Evolutionary conservation across 2,329 filamentous ascomycete genomes (phyloP), one percentile per base, ranked within the genome.

Genomic region (Xylaria sp.): DNA sequence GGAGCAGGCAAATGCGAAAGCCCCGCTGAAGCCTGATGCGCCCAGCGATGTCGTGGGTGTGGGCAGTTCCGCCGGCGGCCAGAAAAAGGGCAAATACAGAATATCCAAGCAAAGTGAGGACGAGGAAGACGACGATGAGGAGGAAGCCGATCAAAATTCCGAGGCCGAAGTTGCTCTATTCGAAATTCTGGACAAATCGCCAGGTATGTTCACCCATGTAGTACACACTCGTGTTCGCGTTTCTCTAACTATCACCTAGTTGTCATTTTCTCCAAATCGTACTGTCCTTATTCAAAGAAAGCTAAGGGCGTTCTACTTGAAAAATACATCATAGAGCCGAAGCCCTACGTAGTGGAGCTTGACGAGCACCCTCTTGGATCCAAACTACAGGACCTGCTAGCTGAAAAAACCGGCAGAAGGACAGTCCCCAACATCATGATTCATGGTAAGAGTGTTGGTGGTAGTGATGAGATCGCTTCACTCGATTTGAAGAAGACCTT

Each of bases 371-470:
- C 89, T 0, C 85, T 97, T 13, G 96, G 95, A 44, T 77, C 82
- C 1, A 82, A 88, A 65, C 82, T 99, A 51, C 96, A 99, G 81
- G 87, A 86, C 10, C 86, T 89, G 20, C 84, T 99, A 10, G 86
- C 81, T 18, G 87, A 90, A 69, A 91, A 88, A 78, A 98, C 96
- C 0, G 92, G 92, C 54, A 88, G 95, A 59, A 86, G 84, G 69
- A 99, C 96, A 0, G 96, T 99, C 0, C 96, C 96, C 18, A 99
- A 99, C 78, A 87, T 98, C 44, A 86, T 99, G 74, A 86, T 99
- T 76, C 93, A 94, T 76, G 94, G 94, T 55, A 90, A 91, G 80
- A 96, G 92, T 80, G 93, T 98, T 70, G 96, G 96, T 56, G 96
- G 96, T 25, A 90, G 93, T 59, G 95, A 98, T 78, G 94, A 98